Base-by-base conservation (phyloP, 805 yeast genomes). In the Wickerhamomyces bisporus region DNA sequence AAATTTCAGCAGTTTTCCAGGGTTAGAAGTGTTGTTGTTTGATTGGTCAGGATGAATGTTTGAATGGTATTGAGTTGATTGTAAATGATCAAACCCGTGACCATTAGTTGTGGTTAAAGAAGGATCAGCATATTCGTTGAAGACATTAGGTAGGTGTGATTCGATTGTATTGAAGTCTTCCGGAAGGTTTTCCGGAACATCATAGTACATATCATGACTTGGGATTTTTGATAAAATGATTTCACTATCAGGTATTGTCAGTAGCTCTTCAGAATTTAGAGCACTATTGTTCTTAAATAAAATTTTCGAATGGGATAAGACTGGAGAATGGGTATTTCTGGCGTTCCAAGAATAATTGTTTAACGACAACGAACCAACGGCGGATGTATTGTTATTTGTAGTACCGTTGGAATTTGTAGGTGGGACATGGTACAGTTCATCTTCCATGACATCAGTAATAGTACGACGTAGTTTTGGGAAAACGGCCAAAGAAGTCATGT, bases 361-460 rank as follows among this genome's bases (percentile, higher is more conserved):
- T 26, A 32, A 13, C 12, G 17, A 15, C 13, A 30, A 13, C 3
- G 39, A 16, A 18, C 34, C 36, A 14, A 32, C n/a, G n/a, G n/a
- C n/a, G n/a, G n/a, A n/a, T n/a, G n/a, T n/a, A n/a, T 34, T 46
- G 31, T 44, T 43, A 34, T 41, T 49, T 46, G 6, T 32, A 28
- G n/a, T 15, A 39, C 13, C 28, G 36, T 23, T 16, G 35, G 15
- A n/a, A 17, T 25, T 27, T 34, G 42, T 35, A 35, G 44, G 19
- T 28, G 43, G 54, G 25, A 50, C 43, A 34, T 66, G 71, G 45
- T 75, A 75, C 23, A 77, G 58, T 42, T 77, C 83, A 39, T 77
- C 82, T 44, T 77, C 82, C 69, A 75, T 68, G 16, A 75, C 71
- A 44, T 76, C 81, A 14, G 77, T 72, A 38, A 75, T 54, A 16